Percentiles rank a stretch among this genome's conserved stretches.
phyloP scores from a whole-genome alignment of 352 stramenopile genomes.

The Phytophthora capsici region DNA sequence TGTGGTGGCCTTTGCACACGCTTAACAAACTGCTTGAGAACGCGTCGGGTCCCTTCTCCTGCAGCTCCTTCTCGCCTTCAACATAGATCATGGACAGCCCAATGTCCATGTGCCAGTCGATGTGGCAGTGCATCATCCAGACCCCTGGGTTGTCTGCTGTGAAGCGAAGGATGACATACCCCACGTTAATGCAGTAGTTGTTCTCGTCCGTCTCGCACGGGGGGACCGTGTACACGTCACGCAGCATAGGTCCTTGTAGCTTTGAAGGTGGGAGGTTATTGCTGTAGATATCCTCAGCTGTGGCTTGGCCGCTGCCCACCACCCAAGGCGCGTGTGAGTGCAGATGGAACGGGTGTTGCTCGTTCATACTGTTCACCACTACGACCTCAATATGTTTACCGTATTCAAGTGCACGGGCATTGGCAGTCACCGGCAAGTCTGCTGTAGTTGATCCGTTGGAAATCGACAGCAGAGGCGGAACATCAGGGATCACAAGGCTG shows the following conservation, averaged over 20 bases:
- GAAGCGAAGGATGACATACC: constrained; percentile 35
- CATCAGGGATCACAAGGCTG: constrained; percentile 32
- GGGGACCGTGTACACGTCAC: constrained; percentile 39
- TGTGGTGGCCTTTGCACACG: constrained; percentile 17
- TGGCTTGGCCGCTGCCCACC: constrained; percentile 27
- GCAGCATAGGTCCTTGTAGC: constrained; percentile 32
- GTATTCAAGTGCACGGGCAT: constrained; percentile 10
- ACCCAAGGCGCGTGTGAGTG: constrained; percentile 33
- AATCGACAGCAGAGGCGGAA: constrained; percentile 36
- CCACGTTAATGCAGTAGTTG: constrained; percentile 20
- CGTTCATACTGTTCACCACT: constrained; percentile 31
- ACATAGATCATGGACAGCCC: constrained; percentile 40
- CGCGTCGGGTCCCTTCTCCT: constrained; percentile 1
- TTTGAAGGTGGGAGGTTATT: constrained; percentile 29
- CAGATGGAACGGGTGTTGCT: constrained; percentile 45
- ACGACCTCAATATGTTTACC: constrained; percentile 35
- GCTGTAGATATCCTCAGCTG: constrained; percentile 17
- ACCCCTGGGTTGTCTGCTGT: constrained; percentile 38
- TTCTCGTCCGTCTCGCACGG: constrained; percentile 21
- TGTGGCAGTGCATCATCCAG: constrained; percentile 50
- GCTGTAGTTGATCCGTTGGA: constrained; percentile 20
- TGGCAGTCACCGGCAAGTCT: constrained; percentile 27
- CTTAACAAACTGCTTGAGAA: constrained; percentile 32
- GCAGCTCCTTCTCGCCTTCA: constrained; percentile 31
- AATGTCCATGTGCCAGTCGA: constrained; percentile 45